Evolutionary conservation across 2,329 filamentous ascomycete genomes (phyloP), one percentile per base, ranked within the genome.

Genomic region (Colletotrichum tamarilloi): DNA sequence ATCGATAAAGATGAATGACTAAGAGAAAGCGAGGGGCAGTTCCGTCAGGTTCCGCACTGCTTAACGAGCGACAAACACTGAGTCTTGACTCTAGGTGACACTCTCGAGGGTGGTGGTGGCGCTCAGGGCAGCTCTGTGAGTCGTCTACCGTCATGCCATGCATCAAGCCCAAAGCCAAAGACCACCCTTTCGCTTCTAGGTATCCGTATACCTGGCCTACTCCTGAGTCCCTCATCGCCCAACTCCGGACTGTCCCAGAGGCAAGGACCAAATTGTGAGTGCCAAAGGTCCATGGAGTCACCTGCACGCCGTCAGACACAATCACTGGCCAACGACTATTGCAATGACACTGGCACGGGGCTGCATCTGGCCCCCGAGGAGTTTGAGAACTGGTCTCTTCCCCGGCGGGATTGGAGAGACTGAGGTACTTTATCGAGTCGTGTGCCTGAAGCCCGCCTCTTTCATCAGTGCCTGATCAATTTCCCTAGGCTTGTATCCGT

Each of bases 41-140:
- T 53, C 63, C 63, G 63, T 42, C 22, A 38, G 46, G 46, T 52
- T 19, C 46, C 62, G 16, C 62, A 24, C 52, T 65, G 46, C 62
- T 64, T 64, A 55, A 55, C 46, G 62, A 55, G 46, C 59, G 38
- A 49, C 42, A 49, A 49, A 9, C 42, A 49, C 4, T 8, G 42
- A 49, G 56, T 19, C 56, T 57, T n/a, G 30, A 38, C 14, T 19
- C 32, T 35, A 35, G 32, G 32, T 35, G 32, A 35, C 32, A 35
- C 32, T 11, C 38, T 42, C 38, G 6, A 42, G 14, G 14, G 38
- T 42, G 16, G 65, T 62, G 68, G 65, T 62, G 68, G 55, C 68
- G 68, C 68, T 70, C 68, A 67, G 68, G 68, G 68, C 68, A 70
- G 62, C n/a, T 16, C 12, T 38, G 62, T 63, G 62, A 67, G 32